These are phyloP conservation scores for Dimargaris verticillata DNA, from an alignment of 192 early-diverging fungal genomes.

Conservation along the genomic window DNA sequence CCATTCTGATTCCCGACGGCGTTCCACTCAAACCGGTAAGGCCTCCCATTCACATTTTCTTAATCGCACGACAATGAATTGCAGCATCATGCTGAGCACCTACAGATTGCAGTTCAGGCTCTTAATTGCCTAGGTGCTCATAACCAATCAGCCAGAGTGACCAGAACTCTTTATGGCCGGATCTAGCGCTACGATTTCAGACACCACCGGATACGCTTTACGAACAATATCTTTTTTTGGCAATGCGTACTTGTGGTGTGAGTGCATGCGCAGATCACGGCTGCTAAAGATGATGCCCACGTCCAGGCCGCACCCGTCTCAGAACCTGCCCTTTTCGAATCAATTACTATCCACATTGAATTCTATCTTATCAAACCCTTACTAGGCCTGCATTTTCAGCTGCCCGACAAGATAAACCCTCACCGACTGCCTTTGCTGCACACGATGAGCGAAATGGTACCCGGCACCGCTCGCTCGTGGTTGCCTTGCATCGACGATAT, in stretches of 20 bases:
- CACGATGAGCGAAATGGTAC: constrained; percentile 46
- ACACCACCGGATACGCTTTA: too few relatives aligned
- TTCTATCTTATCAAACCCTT: constrained; percentile 21
- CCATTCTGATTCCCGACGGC: constrained; percentile 14
- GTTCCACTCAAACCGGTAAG: not conserved
- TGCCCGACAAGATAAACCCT: constrained; percentile 1
- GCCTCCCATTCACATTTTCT: not conserved
- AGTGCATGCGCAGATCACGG: too few relatives aligned
- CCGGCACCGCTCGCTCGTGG: constrained; percentile 55
- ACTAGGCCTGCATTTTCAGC: constrained; percentile 19
- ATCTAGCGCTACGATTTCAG: not conserved
- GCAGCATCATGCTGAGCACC: too few relatives aligned
- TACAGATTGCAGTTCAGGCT: too few relatives aligned
- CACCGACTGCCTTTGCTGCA: constrained; percentile 20
- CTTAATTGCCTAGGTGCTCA: too few relatives aligned
- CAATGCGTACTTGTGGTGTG: too few relatives aligned
- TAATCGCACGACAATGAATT: too few relatives aligned
- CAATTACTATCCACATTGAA: constrained; percentile 14
- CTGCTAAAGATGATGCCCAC: too few relatives aligned
- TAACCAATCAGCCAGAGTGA: too few relatives aligned
- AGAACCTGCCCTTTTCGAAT: not conserved
- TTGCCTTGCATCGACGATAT: constrained; percentile 60
- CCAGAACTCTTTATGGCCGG: too few relatives aligned
- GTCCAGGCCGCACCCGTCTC: not conserved
- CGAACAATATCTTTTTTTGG: too few relatives aligned